Evolutionary conservation across 2,329 filamentous ascomycete genomes (phyloP), one percentile per base, ranked within the genome.

Genomic region (Aspergillus fijiensis): DNA sequence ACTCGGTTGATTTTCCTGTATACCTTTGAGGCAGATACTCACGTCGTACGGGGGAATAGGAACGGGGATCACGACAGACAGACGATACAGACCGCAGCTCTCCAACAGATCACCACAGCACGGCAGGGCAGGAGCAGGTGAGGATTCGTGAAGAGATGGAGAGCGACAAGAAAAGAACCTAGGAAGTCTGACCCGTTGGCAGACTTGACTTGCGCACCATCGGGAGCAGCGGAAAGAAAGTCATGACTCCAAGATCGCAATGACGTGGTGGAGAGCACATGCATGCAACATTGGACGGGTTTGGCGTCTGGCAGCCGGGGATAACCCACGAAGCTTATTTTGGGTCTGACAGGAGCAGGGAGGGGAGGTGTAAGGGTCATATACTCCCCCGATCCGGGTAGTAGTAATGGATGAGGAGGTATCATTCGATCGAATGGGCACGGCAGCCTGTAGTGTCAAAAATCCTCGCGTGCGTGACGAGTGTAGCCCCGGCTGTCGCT

Each of bases 221-320:
- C 54, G 59, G 59, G 59, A 60, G 59, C 48, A 31, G 57, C 53
- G 57, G 61, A 55, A 55, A 47, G 45, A 55, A 55, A 47, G 53
- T 55, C 53, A 55, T 55, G 53, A 55, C 53, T 49, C 49, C 51
- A 33, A 29, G 49, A 55, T 51, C 45, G 51, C 49, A 53, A 65
- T 65, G 63, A 65, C 63, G 63, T 65, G 57, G 59, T 48, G 54
- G 35, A 63, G 42, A 51, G 57, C 51, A 52, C 35, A 57, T 49
- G 59, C 54, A 61, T 61, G 63, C 57, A 60, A 65, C 58, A 31
- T 47, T 57, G 49, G 49, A n/a, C 42, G 9, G 42, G 49, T 47
- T 19, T 49, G 19, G 23, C 21, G 54, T 19, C 21, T 39, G 31
- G 50, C 50, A 35, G 29, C 27, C 27, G 12, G 50, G 50, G 50